phyloP scores from a whole-genome alignment of 2,329 filamentous ascomycete species.

The Kalaharituber pfeilii region DNA sequence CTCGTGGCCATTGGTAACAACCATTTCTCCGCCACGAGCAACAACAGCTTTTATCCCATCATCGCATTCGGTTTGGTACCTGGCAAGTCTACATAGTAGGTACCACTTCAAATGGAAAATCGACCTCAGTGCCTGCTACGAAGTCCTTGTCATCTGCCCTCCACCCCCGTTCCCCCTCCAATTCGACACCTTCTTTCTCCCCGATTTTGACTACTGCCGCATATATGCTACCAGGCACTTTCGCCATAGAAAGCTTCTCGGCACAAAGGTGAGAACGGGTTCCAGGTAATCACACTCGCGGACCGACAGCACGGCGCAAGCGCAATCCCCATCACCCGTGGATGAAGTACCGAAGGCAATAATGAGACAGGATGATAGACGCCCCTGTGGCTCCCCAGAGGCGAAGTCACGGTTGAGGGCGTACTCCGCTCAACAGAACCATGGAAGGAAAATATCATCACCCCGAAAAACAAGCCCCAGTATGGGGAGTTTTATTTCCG shows the following conservation, averaged over 20 bases:
- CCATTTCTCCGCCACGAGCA: too few species aligned
- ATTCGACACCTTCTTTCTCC: conserved; percentile 62
- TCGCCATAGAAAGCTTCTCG: conserved; percentile 89
- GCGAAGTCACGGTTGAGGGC: conserved; percentile 64
- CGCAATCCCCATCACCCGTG: conserved; percentile 72
- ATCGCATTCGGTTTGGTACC: too few species aligned
- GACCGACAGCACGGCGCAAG: conserved; percentile 45
- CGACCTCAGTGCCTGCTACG: conserved; percentile 73
- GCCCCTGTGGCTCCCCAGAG: conserved; percentile 41
- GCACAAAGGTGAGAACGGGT: conserved; percentile 79
- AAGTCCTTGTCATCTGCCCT: conserved; percentile 72
- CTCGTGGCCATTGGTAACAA: too few species aligned
- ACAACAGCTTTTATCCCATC: too few species aligned
- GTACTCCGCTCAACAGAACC: conserved; percentile 60
- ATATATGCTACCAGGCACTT: conserved; percentile 58
- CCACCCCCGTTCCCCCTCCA: conserved; percentile 72
- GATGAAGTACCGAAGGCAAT: conserved; percentile 74
- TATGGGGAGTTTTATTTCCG: conserved; percentile 86
- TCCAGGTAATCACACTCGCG: conserved; percentile 76
- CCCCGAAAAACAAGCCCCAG: conserved; percentile 71
- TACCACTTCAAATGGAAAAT: conserved; percentile 90
- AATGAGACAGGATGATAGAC: conserved; percentile 45
- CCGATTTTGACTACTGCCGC: conserved; percentile 81
- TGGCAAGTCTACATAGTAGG: conserved; percentile 97
- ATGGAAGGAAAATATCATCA: conserved; percentile 97